Base-by-base conservation (phyloP, 73 alveolate genomes). In the Paramecium primaurelia region DNA sequence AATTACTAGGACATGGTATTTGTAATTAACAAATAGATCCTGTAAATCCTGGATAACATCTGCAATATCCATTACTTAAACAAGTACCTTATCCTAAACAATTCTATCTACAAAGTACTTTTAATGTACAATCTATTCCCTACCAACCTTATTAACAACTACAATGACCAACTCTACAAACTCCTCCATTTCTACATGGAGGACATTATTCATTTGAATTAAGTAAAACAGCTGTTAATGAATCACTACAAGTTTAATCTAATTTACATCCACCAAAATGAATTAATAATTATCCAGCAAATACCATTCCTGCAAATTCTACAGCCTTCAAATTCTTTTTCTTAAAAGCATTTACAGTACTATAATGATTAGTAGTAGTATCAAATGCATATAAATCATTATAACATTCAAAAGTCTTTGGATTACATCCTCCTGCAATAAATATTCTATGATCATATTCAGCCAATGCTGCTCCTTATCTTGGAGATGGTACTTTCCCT, bases 401-500 rank as follows among this genome's bases (percentile, higher is more conserved):
- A 68, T 64, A 87, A 69, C 93, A 87, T 64, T 77, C 86, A 4
- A n/a, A 25, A 20, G 34, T 58, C 42, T 87, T 87, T 40, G 84
- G 86, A 60, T 87, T 87, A 40, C 93, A 87, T 16, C 93, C 93
- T 59, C 93, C 93, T 9, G 73, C 59, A 8, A 77, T 36, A 59
- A 42, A 87, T 8, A 87, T 73, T 59, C 84, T 34, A 12, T 87
- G 69, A 60, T 77, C 93, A 64, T 60, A 77, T 40, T 64, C 88
- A 60, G 86, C 75, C 51, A 87, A 42, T 11, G 84, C 54, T 44
- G 51, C 60, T 16, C 93, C 93, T 8, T 87, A 8, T 87, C 93
- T 87, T 20, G 84, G 80, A n/a, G 86, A 40, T 37, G 93, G 93
- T 7, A 42, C 45, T 6, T 54, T 87, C 0, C 93, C 93, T 40